These are phyloP conservation scores for Fusarium clavum DNA, from an alignment of 2,329 filamentous ascomycete species.

Conservation along the genomic window DNA sequence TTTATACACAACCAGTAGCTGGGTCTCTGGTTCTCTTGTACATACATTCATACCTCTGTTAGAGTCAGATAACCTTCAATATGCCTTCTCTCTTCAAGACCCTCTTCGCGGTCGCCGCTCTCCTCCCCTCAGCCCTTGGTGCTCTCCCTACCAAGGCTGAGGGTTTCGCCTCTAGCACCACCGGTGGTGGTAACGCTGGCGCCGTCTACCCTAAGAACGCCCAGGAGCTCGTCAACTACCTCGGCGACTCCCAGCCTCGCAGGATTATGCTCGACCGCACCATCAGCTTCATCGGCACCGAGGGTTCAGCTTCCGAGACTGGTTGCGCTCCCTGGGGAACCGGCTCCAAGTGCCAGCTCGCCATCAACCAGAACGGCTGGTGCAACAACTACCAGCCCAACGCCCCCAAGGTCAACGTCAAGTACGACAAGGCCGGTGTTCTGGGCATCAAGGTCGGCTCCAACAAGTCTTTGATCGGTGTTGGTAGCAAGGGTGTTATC, in stretches of 20 bases:
- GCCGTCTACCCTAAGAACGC: conserved; percentile 65
- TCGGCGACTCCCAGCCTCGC: conserved; percentile 64
- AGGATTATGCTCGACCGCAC: conserved; percentile 69
- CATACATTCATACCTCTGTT: neutral
- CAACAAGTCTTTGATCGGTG: conserved; percentile 69
- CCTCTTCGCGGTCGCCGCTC: conserved; percentile 33
- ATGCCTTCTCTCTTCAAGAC: conserved; percentile 41
- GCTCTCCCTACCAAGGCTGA: conserved; percentile 53
- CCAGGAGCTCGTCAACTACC: conserved; percentile 68
- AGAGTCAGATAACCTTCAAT: conserved; percentile 5
- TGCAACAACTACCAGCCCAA: conserved; percentile 68
- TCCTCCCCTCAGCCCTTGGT: conserved; percentile 36
- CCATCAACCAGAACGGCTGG: conserved; percentile 70
- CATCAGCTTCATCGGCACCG: conserved; percentile 66
- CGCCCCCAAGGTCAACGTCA: conserved; percentile 59
- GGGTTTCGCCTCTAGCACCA: conserved; percentile 63
- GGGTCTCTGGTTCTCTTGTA: conserved; percentile 31
- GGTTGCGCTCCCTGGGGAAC: conserved; percentile 71
- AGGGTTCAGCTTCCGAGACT: conserved; percentile 63
- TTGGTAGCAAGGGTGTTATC: conserved; percentile 65
- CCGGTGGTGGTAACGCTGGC: conserved; percentile 67
- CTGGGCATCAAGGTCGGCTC: conserved; percentile 64
- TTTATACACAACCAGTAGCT: conserved; percentile 15
- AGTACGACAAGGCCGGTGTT: conserved; percentile 64
- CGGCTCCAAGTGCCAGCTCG: conserved; percentile 64